phyloP scores from a whole-genome alignment of 2,329 filamentous ascomycete species.

The Mariannaea sp. region DNA sequence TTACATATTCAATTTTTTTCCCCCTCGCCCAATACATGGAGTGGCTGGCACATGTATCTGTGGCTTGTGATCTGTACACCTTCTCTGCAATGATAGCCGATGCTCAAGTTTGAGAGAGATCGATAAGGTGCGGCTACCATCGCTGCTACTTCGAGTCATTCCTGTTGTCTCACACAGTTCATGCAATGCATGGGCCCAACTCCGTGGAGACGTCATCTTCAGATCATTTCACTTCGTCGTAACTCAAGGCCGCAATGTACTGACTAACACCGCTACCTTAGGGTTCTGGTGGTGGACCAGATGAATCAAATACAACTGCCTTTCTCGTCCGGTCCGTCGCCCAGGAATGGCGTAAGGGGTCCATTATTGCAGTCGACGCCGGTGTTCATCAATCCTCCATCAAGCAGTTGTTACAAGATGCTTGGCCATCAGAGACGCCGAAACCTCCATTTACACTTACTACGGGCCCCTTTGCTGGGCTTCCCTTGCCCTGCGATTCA shows the following conservation, averaged over 20 bases:
- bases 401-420: constrained; percentile 72
- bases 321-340: constrained; percentile 84
- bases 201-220: background rate
- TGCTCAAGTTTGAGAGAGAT: background rate
- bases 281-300: constrained; percentile 89
- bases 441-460: constrained; percentile 58
- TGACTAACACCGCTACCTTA: constrained; percentile 45
- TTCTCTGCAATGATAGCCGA: no score
- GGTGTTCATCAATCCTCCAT: constrained; percentile 89
- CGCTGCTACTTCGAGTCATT: no score
- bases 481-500: constrained; percentile 69
- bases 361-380: constrained; percentile 89
- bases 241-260: background rate
- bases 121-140: no score
- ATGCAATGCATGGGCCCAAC: background rate
- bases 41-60: background rate
- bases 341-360: constrained; percentile 79
- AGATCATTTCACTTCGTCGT: background rate
- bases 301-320: constrained; percentile 87
- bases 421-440: constrained; percentile 45
- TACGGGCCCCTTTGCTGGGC: constrained; percentile 77
- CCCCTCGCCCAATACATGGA: no score
- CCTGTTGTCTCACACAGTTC: no score
- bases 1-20: background rate
- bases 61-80: no score